Evolutionary conservation across 164 flowering plant species (phyloP).

Genomic region (Aristolochia californica): DNA sequence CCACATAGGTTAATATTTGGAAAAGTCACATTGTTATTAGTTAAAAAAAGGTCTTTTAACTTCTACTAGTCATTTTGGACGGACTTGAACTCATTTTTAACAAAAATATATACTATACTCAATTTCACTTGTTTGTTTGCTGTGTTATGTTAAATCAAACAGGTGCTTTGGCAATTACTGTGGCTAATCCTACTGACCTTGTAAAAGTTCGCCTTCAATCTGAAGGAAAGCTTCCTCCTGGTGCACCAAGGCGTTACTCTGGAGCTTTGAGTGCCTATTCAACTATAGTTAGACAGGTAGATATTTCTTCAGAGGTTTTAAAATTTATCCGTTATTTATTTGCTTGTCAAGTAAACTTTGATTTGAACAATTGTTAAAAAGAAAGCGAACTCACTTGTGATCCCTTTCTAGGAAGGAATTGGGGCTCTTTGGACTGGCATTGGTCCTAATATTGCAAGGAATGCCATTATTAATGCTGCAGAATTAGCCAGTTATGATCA

Average conservation of each 20-base stretch:
- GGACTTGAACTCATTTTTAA: neutral
- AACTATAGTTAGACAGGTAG: slow-evolving; percentile 70
- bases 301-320: neutral
- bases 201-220: slow-evolving; percentile 96
- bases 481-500: slow-evolving; percentile 97
- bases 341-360: neutral
- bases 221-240: slow-evolving; percentile 81
- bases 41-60: neutral
- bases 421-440: slow-evolving; percentile 93
- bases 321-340: neutral
- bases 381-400: neutral
- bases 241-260: slow-evolving; percentile 72
- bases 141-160: slow-evolving; percentile 11
- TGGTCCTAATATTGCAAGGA: slow-evolving; percentile 86
- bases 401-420: slow-evolving; percentile 61
- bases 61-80: neutral
- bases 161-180: slow-evolving; percentile 83
- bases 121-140: slow-evolving; percentile 1
- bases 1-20: no score
- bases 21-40: neutral
- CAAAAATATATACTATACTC: neutral
- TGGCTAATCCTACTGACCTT: slow-evolving; percentile 98
- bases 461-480: slow-evolving; percentile 95
- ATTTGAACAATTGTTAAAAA: no score
- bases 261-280: slow-evolving; percentile 84